phyloP scores from a whole-genome alignment of 2,329 filamentous ascomycete species.

The Talaromyces sp. region DNA sequence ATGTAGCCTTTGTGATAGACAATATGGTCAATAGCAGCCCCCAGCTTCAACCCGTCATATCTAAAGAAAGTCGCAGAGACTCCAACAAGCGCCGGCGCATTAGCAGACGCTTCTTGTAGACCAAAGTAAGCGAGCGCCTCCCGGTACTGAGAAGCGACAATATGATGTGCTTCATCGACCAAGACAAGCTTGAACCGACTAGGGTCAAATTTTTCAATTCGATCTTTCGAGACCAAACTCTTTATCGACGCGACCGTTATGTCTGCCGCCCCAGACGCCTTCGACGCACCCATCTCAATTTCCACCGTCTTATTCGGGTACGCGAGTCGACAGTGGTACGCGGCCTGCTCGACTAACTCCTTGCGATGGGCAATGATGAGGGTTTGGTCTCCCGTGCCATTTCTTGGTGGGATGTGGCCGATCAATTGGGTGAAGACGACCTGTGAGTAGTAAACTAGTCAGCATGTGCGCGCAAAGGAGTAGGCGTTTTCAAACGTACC shows the following conservation, averaged over 20 bases:
- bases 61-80: conserved; percentile 79
- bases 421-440: conserved; percentile 97
- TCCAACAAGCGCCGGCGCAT: conserved; percentile 67
- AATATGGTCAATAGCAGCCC: conserved; percentile 84
- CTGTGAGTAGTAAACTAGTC: conserved; percentile 35
- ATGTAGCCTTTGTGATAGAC: conserved; percentile 87
- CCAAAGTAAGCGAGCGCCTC: conserved; percentile 72
- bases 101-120: conserved; percentile 47
- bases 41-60: conserved; percentile 77
- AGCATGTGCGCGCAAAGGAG: background rate
- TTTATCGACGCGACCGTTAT: conserved; percentile 90
- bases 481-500: conserved; percentile 40
- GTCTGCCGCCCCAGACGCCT: conserved; percentile 74
- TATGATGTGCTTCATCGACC: conserved; percentile 96
- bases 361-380: conserved; percentile 87
- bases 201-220: conserved; percentile 79
- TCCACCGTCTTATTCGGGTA: conserved; percentile 80
- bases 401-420: conserved; percentile 59
- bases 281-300: conserved; percentile 79
- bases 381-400: conserved; percentile 62
- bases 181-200: conserved; percentile 77
- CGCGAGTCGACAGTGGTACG: conserved; percentile 69
- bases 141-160: conserved; percentile 78
- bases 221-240: conserved; percentile 70
- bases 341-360: conserved; percentile 92